These are phyloP conservation scores for Pochonia chlamydosporia DNA, from an alignment of 2,329 filamentous ascomycete genomes.

Conservation along the genomic window DNA sequence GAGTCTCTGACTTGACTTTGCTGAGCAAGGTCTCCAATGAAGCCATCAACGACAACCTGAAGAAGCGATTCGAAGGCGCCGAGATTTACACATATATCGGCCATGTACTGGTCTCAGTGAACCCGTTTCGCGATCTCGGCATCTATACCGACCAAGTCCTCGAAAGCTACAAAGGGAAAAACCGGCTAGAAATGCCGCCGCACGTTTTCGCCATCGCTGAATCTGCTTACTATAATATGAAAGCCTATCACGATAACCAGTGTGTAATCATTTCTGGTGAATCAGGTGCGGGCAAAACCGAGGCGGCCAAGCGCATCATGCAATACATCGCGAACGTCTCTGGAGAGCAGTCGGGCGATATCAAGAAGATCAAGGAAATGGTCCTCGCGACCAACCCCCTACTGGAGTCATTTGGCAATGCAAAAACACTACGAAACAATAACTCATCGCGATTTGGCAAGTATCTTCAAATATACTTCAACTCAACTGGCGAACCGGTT, in stretches of 20 bases:
- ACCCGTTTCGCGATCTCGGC: slow-evolving; percentile 93
- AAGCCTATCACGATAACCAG: slow-evolving; percentile 97
- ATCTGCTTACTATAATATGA: slow-evolving; percentile 98
- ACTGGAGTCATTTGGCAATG: slow-evolving; percentile 96
- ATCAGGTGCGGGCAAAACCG: slow-evolving; percentile 96
- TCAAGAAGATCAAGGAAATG: slow-evolving; percentile 98
- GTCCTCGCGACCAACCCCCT: slow-evolving; percentile 96
- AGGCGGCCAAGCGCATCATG: slow-evolving; percentile 98
- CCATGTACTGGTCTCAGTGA: slow-evolving; percentile 98
- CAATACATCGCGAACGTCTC: slow-evolving; percentile 99
- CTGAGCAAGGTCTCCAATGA: slow-evolving; percentile 99
- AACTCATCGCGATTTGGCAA: slow-evolving; percentile 98
- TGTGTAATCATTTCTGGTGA: slow-evolving; percentile 99
- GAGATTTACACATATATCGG: slow-evolving; percentile 99
- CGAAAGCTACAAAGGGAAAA: slow-evolving; percentile 93
- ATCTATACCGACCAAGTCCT: slow-evolving; percentile 96
- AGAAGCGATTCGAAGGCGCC: slow-evolving; percentile 93
- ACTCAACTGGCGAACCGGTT: slow-evolving; percentile 81
- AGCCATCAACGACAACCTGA: slow-evolving; percentile 97
- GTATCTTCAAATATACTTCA: slow-evolving; percentile 97
- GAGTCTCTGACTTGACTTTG: slow-evolving; percentile 93
- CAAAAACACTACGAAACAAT: slow-evolving; percentile 96
- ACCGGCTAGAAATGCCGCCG: slow-evolving; percentile 87
- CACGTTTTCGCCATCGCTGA: slow-evolving; percentile 98
- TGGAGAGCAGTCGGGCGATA: slow-evolving; percentile 75